phyloP scores from a whole-genome alignment of 2,329 filamentous ascomycete genomes.

The Cladosporium oxysporum region DNA sequence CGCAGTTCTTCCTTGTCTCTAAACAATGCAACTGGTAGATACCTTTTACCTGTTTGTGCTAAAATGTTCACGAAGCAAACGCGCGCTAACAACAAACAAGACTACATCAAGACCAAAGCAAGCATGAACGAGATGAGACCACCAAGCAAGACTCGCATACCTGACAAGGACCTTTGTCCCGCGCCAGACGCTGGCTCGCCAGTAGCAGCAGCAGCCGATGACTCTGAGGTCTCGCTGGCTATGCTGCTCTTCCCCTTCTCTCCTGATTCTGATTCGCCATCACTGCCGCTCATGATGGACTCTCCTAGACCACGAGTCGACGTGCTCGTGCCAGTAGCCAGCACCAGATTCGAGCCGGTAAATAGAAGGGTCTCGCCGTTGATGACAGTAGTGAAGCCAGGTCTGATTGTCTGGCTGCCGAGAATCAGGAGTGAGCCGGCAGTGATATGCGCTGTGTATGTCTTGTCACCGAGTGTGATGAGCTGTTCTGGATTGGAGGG shows the following conservation, averaged over 20 bases:
- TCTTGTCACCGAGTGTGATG: constrained; percentile 5
- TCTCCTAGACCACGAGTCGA: constrained; percentile 7
- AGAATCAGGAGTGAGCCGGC: constrained; percentile 1
- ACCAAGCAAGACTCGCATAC: background rate
- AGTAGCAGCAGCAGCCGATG: background rate
- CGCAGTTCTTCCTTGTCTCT: background rate
- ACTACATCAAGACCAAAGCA: background rate
- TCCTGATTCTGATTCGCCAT: background rate
- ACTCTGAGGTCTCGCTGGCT: background rate
- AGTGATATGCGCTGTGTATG: constrained; percentile 4
- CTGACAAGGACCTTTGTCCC: background rate
- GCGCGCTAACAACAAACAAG: background rate
- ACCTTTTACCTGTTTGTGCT: background rate
- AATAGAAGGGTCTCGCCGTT: constrained; percentile 9
- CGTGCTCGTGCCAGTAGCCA: background rate
- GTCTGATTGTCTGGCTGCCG: constrained; percentile 3
- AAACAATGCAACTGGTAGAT: background rate
- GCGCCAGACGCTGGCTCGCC: background rate
- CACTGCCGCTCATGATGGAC: constrained; percentile 4
- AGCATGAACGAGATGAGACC: background rate
- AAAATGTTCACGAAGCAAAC: background rate
- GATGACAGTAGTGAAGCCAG: background rate
- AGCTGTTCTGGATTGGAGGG: background rate
- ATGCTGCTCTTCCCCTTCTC: background rate
- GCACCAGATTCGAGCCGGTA: constrained; percentile 2